phyloP scores from a whole-genome alignment of 805 yeast genomes.

The Saturnispora serradocipensis region DNA sequence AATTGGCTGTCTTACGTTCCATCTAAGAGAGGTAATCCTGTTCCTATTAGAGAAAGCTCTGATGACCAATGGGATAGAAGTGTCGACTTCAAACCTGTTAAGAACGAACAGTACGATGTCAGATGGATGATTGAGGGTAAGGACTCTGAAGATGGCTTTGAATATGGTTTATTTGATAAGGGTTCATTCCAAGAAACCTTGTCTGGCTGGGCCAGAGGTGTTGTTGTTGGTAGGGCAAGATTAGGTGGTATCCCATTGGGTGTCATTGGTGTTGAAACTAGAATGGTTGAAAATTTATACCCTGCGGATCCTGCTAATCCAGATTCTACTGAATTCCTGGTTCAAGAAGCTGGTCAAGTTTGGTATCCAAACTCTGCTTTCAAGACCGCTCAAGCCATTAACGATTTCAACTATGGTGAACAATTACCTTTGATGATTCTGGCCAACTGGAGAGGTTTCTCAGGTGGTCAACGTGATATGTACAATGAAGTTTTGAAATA shows the following conservation, averaged over 20 bases:
- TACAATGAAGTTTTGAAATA: conserved; percentile 95
- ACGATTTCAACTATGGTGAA: conserved; percentile 96
- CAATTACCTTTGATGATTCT: conserved; percentile 93
- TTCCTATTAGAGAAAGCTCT: conserved; percentile 69
- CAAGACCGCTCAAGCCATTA: conserved; percentile 98
- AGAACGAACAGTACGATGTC: conserved; percentile 74
- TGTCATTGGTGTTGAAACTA: conserved; percentile 92
- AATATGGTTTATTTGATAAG: conserved; percentile 84
- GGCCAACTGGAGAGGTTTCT: conserved; percentile 99
- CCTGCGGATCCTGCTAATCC: conserved; percentile 99
- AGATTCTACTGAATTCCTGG: conserved; percentile 74
- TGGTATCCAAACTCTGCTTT: conserved; percentile 99
- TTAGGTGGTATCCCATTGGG: conserved; percentile 98
- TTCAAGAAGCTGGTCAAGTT: conserved; percentile 98
- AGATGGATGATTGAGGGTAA: conserved; percentile 92
- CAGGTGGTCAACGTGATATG: conserved; percentile 99
- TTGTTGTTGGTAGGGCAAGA: conserved; percentile 97
- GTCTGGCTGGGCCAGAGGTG: conserved; percentile 98
- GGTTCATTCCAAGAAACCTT: conserved; percentile 92
- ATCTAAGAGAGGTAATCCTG: conserved; percentile 78
- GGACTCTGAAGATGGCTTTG: conserved; percentile 60
- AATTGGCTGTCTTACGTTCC: conserved; percentile 96
- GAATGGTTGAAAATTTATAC: conserved; percentile 75
- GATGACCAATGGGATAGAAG: conserved; percentile 92
- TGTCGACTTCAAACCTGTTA: conserved; percentile 68